A percentile compares a stretch with the other conserved stretches of the same genome.
Evolutionary conservation across 2,329 filamentous ascomycete genomes (phyloP).

Genomic region (Trichoderma cornu-damae): DNA sequence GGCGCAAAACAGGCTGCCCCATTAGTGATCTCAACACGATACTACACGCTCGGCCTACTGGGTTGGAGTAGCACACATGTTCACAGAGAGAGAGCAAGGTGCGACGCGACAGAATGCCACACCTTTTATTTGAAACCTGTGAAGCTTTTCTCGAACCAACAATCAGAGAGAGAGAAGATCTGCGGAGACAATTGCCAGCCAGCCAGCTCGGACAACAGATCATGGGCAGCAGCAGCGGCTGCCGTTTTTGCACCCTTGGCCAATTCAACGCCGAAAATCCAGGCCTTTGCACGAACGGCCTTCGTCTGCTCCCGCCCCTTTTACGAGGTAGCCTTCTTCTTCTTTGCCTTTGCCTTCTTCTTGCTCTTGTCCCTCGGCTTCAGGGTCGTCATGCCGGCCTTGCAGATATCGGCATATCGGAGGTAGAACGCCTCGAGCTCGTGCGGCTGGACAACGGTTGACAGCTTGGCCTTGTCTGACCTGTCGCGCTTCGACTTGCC

Average conservation of each 20-base stretch:
- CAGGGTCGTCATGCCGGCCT: constrained; percentile 77
- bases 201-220: not conserved
- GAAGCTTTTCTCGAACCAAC: not conserved
- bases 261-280: not conserved
- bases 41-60: not conserved
- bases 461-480: constrained; percentile 64
- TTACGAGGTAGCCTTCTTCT: constrained; percentile 48
- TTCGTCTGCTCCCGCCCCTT: no score
- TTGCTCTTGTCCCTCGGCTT: constrained; percentile 93
- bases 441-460: constrained; percentile 73
- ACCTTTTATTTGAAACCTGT: not conserved
- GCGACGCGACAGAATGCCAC: no score
- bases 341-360: constrained; percentile 73
- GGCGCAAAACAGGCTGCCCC: not conserved
- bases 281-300: no score
- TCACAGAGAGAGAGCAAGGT: no score
- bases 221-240: not conserved
- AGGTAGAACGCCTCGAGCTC: constrained; percentile 76
- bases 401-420: constrained; percentile 86
- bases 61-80: no score
- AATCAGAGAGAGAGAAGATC: no score
- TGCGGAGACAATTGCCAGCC: not conserved
- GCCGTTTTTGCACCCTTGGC: not conserved
- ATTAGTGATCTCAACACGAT: no score
- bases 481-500: constrained; percentile 60